These are phyloP conservation scores for Dorcoceras hygrometricum DNA, from an alignment of 257 asterid species.

Conservation along the genomic window DNA sequence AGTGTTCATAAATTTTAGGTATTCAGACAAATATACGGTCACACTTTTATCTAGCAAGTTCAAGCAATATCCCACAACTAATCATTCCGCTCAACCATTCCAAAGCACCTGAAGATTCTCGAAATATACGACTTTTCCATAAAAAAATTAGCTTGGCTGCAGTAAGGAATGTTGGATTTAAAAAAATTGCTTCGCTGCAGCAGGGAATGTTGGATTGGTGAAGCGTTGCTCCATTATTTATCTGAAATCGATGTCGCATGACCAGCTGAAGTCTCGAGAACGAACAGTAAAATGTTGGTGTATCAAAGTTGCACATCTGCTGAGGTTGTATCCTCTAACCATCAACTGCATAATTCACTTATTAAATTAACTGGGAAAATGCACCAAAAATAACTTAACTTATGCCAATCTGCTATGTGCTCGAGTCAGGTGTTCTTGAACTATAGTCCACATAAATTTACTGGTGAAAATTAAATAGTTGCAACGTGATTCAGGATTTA, in stretches of 20 bases:
- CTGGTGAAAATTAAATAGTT: not conserved
- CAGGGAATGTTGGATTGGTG: not conserved
- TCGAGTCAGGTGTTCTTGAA: not conserved
- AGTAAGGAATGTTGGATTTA: not conserved
- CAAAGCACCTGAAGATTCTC: not conserved
- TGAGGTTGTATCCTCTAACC: conserved; percentile 12
- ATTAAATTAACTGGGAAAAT: not conserved
- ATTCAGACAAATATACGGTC: not conserved
- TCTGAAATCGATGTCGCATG: not conserved
- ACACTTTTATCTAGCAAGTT: not conserved
- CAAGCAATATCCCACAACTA: not conserved
- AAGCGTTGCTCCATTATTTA: not conserved
- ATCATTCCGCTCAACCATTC: not conserved
- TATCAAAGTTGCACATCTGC: conserved; percentile 8
- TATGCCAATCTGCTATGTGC: too few relatives aligned
- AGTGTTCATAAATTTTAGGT: not conserved
- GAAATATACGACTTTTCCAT: not conserved
- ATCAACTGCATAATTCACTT: conserved; percentile 36
- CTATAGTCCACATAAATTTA: not conserved
- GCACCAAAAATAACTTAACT: not conserved
- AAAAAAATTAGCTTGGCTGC: not conserved
- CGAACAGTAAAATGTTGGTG: not conserved
- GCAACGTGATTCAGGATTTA: not conserved
- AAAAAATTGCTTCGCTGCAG: too few relatives aligned
- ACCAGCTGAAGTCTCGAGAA: not conserved